Evolutionary conservation across 805 yeast species (phyloP), one percentile per base, ranked within the genome.

Genomic region (Hyphopichia homilentoma): DNA sequence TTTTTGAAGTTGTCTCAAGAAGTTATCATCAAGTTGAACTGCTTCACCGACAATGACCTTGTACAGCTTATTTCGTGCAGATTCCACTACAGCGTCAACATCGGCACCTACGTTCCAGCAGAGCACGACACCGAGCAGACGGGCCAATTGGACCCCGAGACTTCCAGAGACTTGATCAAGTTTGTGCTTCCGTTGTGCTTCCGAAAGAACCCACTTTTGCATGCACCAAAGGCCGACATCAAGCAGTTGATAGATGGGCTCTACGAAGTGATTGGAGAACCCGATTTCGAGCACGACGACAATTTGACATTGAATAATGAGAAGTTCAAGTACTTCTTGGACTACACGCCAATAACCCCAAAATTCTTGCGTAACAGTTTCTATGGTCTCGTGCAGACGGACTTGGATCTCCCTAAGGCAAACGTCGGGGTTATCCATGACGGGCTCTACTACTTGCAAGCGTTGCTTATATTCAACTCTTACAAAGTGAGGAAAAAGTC

Each of bases 21-120:
- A 6, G 66, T 73, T 13, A 57, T 84, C 21, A 61, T 76, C 11
- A 44, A 59, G 1, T 54, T 73, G 17, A 32, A 39, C 14, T 69
- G 68, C 4, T 69, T 83, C 2, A 43, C 48, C 5, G 89, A 83
- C 28, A 65, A 68, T 6, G 93, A 87, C 27, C 53, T 90, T 29
- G 70, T 86, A 6, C 97, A 90, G 48, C 69, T 86, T 21, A 57
- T 93, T 15, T 69, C 78, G 40, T 93, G 98, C 52, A 70, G 84
- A 7, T 87, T 81, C 46, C 94, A 87, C 27, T 68, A 85, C 31
- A 58, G 65, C 2, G 61, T 88, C 3, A 62, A 79, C 1, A 65
- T 76, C 7, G 86, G 81, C 9, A 65, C 67, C 12, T 78, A 77
- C 39, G 65, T 66, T 2, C 86, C 93, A 0, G 71, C 65, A 25